Conservation (phyloP, 352 stramenopile genomes). For the Nothophytophthora sp. region DNA sequence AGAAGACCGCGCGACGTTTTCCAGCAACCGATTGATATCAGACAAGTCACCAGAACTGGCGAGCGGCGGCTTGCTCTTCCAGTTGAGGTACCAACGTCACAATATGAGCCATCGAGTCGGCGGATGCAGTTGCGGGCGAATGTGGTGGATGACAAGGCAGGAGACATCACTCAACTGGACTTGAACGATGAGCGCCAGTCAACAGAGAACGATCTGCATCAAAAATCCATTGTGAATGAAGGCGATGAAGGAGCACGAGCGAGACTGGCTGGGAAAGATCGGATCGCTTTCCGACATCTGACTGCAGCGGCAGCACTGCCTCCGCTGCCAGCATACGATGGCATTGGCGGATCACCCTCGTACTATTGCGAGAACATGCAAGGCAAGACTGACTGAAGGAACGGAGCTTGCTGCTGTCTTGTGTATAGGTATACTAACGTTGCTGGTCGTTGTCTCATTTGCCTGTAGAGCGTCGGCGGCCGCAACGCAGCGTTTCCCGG, state of each 20-base stretch:
- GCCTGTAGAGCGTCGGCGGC: slow-evolving; percentile 15
- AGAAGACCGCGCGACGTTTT: slow-evolving; percentile 1
- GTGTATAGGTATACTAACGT: slow-evolving; percentile 6
- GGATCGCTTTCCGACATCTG: slow-evolving; percentile 9
- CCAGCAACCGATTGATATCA: too few relatives aligned
- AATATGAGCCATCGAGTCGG: slow-evolving; percentile 1
- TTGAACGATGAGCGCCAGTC: neutral
- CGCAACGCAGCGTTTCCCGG: neutral
- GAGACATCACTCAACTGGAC: neutral
- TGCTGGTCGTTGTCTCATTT: slow-evolving; percentile 4
- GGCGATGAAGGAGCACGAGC: neutral
- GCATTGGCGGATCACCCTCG: slow-evolving; percentile 73
- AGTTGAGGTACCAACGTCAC: slow-evolving; percentile 15
- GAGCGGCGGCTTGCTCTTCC: slow-evolving; percentile 12
- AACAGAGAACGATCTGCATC: neutral
- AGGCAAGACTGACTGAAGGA: slow-evolving; percentile 18
- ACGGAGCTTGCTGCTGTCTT: neutral
- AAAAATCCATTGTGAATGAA: slow-evolving; percentile 1
- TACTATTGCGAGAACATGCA: slow-evolving; percentile 69
- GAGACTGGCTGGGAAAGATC: slow-evolving; percentile 1
- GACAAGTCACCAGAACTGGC: too few relatives aligned
- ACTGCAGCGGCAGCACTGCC: slow-evolving; percentile 33
- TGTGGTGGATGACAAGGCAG: neutral
- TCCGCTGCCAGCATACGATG: slow-evolving; percentile 81
- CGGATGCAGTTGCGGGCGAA: neutral